Base-by-base conservation (phyloP, 2,329 filamentous ascomycete genomes). In the Trichothecium sympodiale region DNA sequence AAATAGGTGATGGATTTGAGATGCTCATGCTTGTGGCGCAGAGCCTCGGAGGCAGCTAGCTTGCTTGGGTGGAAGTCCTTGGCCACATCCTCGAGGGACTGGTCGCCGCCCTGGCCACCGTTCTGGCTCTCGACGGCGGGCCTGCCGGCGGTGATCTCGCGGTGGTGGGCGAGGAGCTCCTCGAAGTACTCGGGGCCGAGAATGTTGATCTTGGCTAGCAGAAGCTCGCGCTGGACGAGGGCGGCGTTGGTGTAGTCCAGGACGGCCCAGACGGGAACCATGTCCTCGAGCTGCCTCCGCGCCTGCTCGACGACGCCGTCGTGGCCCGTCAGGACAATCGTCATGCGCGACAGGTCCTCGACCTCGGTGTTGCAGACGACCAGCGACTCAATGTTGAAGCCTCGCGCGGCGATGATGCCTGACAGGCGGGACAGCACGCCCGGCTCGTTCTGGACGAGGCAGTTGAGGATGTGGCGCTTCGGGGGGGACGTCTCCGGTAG, bases 321-420 rank as follows among this genome's bases (percentile, higher is more conserved):
- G 62, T 95, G 88, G 12, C 91, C 91, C 38, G 87, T 87, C 35
- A 98, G 72, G 46, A 98, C 91, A 53, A 98, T 96, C 38, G 91
- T 98, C 91, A 98, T 98, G 55, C 91, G 87, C 25, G 86, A 94
- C 36, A 98, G 71, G 53, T 98, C 91, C 50, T 89, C 84, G 17
- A 98, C 88, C 63, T 98, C 91, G 43, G 91, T 98, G 62, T 84
- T 91, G 69, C 91, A 98, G 42, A 98, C 91, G 37, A 98, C 91
- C 44, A 98, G 70, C 37, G 84, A 94, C 71, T 98, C 91, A 53
- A 98, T 98, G 69, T 98, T 98, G 77, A 98, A 98, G 46, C 91
- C 91, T 40, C 91, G 78, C 30, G 91, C 91, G 10, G 91, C 91
- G 25, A 98, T 71, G 54, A 98, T 96, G 37, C 91, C 91, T 1